These are phyloP conservation scores for Solanum appendiculatum DNA, from an alignment of 257 asterid species.

Conservation along the genomic window DNA sequence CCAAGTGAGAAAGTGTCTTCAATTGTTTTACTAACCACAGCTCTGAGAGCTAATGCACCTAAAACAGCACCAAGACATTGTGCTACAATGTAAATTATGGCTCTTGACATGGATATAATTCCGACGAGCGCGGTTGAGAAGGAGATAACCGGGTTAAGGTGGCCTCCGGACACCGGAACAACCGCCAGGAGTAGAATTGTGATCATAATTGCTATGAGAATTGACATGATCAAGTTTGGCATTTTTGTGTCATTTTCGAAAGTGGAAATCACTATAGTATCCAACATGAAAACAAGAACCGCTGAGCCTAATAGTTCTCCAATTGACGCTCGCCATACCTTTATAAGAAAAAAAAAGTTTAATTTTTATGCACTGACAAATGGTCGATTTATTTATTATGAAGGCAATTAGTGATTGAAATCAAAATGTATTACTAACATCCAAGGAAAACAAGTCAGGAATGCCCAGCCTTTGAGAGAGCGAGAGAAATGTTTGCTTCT, in stretches of 20 bases:
- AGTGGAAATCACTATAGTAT: slow-evolving; percentile 61
- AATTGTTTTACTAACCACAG: too few species aligned
- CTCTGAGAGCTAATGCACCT: too few species aligned
- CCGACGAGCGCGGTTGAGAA: too few species aligned
- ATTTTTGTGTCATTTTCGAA: slow-evolving; percentile 22
- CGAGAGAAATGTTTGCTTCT: slow-evolving; percentile 13
- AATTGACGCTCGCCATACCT: slow-evolving; percentile 71
- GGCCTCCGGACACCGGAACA: too few species aligned
- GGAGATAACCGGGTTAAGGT: too few species aligned
- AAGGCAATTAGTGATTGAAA: not conserved
- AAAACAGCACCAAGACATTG: too few species aligned
- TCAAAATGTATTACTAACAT: slow-evolving; percentile 21
- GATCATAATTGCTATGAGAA: too few species aligned
- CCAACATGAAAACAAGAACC: slow-evolving; percentile 54
- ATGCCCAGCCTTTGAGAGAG: slow-evolving; percentile 38
- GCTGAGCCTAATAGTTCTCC: slow-evolving; percentile 71
- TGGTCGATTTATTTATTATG: not conserved
- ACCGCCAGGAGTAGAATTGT: too few species aligned
- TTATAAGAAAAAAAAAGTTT: not conserved
- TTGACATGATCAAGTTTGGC: too few species aligned
- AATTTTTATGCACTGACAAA: not conserved
- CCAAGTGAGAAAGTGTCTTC: slow-evolving; percentile 41
- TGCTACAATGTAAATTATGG: too few species aligned
- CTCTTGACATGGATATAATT: too few species aligned
- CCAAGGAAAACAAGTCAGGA: slow-evolving; percentile 27